Base-by-base conservation (phyloP, 1,284 basidiomycete genomes). In the Polyporus tsugae region DNA sequence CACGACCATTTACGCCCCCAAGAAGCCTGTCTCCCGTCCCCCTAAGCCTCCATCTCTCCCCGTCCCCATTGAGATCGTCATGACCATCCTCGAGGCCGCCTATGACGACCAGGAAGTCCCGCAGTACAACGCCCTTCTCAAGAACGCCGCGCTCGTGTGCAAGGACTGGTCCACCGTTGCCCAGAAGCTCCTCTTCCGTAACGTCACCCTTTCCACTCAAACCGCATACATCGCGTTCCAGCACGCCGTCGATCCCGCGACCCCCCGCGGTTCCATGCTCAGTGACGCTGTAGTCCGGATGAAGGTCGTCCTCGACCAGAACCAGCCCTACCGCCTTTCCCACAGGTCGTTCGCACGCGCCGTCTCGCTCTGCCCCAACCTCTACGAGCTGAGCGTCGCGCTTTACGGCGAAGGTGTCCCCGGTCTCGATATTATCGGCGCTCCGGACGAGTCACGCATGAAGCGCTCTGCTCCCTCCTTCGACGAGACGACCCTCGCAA, bases 161-260 rank as follows among this genome's bases (percentile, higher is more conserved):
- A 84, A 81, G 75, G 81, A 84, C 39, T 93, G 91, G 91, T 86
- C 89, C 0, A 74, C 79, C 36, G 81, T 85, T 41, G 83, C 89
- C 0, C 91, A 93, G 78, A 86, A 84, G 69, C 83, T 90, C 22
- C 82, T 93, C 62, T 92, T 92, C 79, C 82, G 82, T 67, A 80
- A 82, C 63, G 85, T 91, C 66, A 80, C 80, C 52, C 83, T 92
- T 62, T 80, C 82, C 64, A 86, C 85, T 38, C 83, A 86, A 70
- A 77, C 80, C 17, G 84, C 87, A 2, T 89, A 85, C 77, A 79
- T 80, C 58, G 82, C 88, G 0, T 91, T 93, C 78, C 75, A 79
- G 49, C 75, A 74, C 13, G 86, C 91, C 9, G 82, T 88, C 63
- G 80, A 86, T 66, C 81, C 79, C 55, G 76, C 82, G 44, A 84